Evolutionary conservation across 2,329 filamentous ascomycete species (phyloP), one percentile per base, ranked within the genome.

Genomic region (Mariannaea elegans): DNA sequence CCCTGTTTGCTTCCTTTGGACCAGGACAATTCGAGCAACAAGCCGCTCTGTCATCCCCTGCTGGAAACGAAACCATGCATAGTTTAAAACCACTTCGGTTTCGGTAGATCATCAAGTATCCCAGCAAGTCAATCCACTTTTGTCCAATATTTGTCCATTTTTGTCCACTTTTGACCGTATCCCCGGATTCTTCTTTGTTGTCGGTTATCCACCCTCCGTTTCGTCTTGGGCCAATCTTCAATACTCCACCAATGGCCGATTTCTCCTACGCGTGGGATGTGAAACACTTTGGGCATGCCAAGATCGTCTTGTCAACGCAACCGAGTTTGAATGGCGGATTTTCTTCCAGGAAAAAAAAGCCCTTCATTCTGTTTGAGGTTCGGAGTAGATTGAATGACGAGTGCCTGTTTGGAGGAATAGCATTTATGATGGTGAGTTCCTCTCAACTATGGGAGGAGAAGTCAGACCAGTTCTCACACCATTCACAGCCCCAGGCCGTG

Each of bases 321-420:
- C 34, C 31, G 56, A 21, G 45, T 59, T 59, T 64, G 49, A 65
- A 63, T 61, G 67, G 65, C 66, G 67, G 67, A 52, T 62, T 66
- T 65, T 54, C 42, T 56, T 38, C 36, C 34, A 9, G n/a, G 31
- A 14, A 24, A 39, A 1, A 16, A 7, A 16, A 50, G 36, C 46
- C 50, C 51, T 66, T 62, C 53, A 65, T 59, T 46, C 56, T 34
- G 54, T 39, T 19, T 57, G 14, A 44, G 29, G 52, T 49, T 47
- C 61, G 27, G 45, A 45, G 36, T 18, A 45, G 16, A 14, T 4
- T 42, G 10, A 12, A 29, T 12, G 12, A 34, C 24, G 34, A 41
- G 7, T 27, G 16, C 23, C n/a, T 45, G 31, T 42, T 23, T 10
- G 9, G 13, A 29, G 12, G 38, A 44, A 31, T 24, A 13, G 36